Base-by-base conservation (phyloP, 345 rosid species). In the Ceriops decandra region DNA sequence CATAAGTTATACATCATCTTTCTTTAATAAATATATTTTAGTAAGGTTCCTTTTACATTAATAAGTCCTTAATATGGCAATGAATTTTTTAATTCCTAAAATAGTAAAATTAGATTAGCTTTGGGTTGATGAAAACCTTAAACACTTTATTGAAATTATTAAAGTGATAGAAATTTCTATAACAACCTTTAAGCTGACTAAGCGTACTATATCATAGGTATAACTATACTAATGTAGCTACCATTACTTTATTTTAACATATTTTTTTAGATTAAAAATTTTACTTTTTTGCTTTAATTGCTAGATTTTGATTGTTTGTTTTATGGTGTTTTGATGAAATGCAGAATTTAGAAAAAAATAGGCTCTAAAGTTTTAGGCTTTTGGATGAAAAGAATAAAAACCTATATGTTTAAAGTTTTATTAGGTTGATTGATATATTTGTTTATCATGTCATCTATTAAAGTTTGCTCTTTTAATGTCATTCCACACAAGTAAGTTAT, bases 111-210 rank as follows among this genome's bases (percentile, higher is more conserved):
- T 68, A 62, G 63, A 71, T 69, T 59, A 53, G 7, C 20, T 56
- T 17, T 63, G 57, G 3, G 57, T 32, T 32, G 24, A 57, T 57
- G 3, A 64, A 28, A 15, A n/a, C 59, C 56, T 24, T 6, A 2
- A 7, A 20, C 11, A 13, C 26, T 57, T 26, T 4, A 32, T 6
- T 66, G 21, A 1, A 31, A 33, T 21, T 24, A 19, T 52, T 28
- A 65, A 19, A 21, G 5, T 32, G 35, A 32, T 0, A 32, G 1
- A 32, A 32, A 6, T 5, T 32, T 32, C 7, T 32, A 32, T 32
- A 91, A 81, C 74, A 93, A 91, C 75, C 86, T 93, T 60, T 85
- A 90, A 49, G 84, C 87, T n/a, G 81, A 74, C 2, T 82, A 83
- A 22, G 96, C 91, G 79, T 95, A 95, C 70, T 78, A 65, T 6